Evolutionary conservation across 306 rosid genomes (phyloP).

Genomic region (Vachellia collinsii): DNA sequence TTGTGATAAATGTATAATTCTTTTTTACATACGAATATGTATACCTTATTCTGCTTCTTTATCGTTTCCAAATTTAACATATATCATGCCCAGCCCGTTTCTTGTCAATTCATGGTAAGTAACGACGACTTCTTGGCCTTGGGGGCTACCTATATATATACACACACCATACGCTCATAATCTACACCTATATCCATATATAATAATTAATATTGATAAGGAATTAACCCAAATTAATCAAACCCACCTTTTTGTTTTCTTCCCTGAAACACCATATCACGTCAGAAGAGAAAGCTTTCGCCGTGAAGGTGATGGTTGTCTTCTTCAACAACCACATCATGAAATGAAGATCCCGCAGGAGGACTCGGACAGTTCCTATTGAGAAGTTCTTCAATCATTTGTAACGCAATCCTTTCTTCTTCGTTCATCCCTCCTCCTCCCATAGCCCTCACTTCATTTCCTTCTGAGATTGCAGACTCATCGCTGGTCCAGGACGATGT

Average conservation of each 20-base stretch:
- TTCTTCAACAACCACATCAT: conserved; percentile 27
- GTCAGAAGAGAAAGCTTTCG: neutral
- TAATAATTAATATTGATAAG: neutral
- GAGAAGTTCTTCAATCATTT: conserved; percentile 96
- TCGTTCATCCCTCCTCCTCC: conserved; percentile 49
- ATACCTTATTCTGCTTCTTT: neutral
- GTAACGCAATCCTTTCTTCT: conserved; percentile 75
- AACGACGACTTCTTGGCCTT: neutral
- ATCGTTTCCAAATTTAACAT: neutral
- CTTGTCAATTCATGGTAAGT: neutral
- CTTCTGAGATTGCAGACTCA: neutral
- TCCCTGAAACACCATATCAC: neutral
- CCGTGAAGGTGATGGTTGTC: conserved; percentile 8
- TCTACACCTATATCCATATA: neutral
- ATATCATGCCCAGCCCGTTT: neutral
- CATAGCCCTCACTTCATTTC: neutral
- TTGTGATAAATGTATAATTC: no score
- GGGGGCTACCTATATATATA: neutral
- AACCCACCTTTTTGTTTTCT: neutral
- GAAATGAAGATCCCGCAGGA: conserved; percentile 48
- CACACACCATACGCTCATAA: neutral
- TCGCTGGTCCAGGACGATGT: neutral
- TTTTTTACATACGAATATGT: neutral
- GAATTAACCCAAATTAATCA: neutral
- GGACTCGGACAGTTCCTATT: conserved; percentile 61